Base-by-base conservation (phyloP, 306 rosid genomes). In the Trichosanthes cucumerina region DNA sequence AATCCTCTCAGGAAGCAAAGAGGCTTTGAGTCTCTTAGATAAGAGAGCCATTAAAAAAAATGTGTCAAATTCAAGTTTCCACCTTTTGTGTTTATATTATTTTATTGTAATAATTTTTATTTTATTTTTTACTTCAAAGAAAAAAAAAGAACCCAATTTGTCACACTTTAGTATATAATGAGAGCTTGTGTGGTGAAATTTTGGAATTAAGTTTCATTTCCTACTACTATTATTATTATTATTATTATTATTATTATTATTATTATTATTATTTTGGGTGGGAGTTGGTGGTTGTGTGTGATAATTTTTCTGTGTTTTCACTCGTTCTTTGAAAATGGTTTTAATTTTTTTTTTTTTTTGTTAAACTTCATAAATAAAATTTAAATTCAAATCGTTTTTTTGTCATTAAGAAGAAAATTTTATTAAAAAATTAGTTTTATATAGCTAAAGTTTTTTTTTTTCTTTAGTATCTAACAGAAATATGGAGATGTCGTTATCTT, bases 1-100 rank as follows among this genome's bases (percentile, higher is more conserved):
- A 49, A 73, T 73, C 77, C 16, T 73, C 2, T 73, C 44, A 73
- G 58, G 26, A 47, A 28, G 26, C 26, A 31, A 52, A 73, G 77
- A 46, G 60, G 26, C 77, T 73, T 72, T 72, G 59, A 47, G 26
- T 72, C 77, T 26, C 59, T 72, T 0, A 73, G 77, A 49, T 73
- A 28, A 73, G 39, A 71, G 38, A 12, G 39, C 11, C 14, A 41
- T n/a, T n/a, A 23, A 0, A 46, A 46, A 24, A 12, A 65, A 36
- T 1, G 21, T 24, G 59, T 72, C 41, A 26, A 72, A 47, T 18
- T 73, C 41, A 49, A 73, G 77, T 28, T 46, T 49, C 43, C 44
- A 73, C 11, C 77, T 73, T 73, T 73, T 73, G 77, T 73, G 47
- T 28, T 73, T 73, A 73, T 47, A 24, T 72, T 10, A 15, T 14